Conservation (phyloP, 1,139 yeast species). For the Geotrichum citri-aurantii region DNA sequence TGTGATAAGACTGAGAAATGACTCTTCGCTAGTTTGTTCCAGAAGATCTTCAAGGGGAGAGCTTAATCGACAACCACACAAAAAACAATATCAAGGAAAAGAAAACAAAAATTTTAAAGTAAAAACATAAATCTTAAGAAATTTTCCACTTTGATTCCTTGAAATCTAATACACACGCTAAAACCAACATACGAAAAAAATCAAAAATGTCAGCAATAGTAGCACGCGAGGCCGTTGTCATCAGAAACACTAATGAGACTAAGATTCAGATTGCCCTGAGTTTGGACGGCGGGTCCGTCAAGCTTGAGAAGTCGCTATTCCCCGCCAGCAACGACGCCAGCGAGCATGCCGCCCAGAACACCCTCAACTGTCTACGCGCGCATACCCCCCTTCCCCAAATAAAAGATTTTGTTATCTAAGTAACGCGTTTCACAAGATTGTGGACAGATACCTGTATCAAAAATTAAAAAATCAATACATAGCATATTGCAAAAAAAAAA, state of each 20-base stretch:
- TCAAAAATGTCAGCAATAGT: conserved; percentile 13
- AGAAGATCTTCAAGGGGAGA: background rate
- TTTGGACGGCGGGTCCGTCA: conserved; percentile 75
- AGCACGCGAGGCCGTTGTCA: conserved; percentile 47
- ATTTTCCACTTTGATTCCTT: background rate
- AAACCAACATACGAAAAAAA: background rate
- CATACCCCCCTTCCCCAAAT: too few species aligned
- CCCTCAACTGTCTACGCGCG: too few species aligned
- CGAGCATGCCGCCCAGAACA: conserved; percentile 56
- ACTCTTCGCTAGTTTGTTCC: background rate
- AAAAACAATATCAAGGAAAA: background rate
- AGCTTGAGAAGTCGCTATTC: conserved; percentile 50
- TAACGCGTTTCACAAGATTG: too few species aligned
- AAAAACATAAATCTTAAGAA: background rate
- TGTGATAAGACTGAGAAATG: background rate
- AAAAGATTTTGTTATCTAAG: too few species aligned
- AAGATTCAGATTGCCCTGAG: conserved; percentile 81
- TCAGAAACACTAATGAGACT: conserved; percentile 85
- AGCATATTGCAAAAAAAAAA: too few species aligned
- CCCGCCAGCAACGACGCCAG: conserved; percentile 29
- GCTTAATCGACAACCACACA: background rate
- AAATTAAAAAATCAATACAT: too few species aligned
- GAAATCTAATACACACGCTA: too few species aligned
- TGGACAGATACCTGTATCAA: too few species aligned
- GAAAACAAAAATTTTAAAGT: background rate